Percentiles rank a stretch among this genome's conserved stretches.
These are phyloP conservation scores for Gracilaria vermiculophylla DNA, from an alignment of 23 red algal genomes.

Conservation along the genomic window DNA sequence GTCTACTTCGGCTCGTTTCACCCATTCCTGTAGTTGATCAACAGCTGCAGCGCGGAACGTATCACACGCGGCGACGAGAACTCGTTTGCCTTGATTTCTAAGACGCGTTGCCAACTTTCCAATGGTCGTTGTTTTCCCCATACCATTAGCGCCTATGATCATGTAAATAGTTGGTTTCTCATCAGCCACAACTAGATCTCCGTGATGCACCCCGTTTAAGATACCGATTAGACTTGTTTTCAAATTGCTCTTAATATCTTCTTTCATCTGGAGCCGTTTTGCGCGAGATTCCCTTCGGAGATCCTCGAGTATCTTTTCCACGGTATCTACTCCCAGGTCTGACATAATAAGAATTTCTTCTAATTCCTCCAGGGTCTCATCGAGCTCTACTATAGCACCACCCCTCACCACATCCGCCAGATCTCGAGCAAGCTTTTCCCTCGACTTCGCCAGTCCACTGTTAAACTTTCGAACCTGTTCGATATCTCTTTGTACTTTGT, in stretches of 20 bases:
- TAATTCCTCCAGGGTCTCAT: constrained; percentile 71
- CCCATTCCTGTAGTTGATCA: constrained; percentile 90
- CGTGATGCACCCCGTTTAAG: constrained; percentile 26
- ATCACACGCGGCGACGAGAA: constrained; percentile 88
- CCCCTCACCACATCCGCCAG: constrained; percentile 47
- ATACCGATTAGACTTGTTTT: constrained; percentile 70
- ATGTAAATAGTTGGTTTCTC: constrained; percentile 75
- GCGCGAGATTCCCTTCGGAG: constrained; percentile 46
- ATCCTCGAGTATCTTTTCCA: constrained; percentile 83
- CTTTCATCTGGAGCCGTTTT: constrained; percentile 54
- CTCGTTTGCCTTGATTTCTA: constrained; percentile 59
- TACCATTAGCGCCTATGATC: constrained; percentile 91
- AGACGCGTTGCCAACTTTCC: constrained; percentile 88
- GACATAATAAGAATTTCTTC: constrained; percentile 87
- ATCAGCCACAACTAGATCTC: constrained; percentile 1
- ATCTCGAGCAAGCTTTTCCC: constrained; percentile 84
- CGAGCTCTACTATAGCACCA: constrained; percentile 64
- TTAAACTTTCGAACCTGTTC: constrained; percentile 76
- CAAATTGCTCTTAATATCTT: constrained; percentile 60
- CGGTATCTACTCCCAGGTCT: constrained; percentile 83
- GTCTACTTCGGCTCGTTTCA: constrained; percentile 65
- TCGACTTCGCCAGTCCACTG: constrained; percentile 77
- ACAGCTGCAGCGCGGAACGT: constrained; percentile 96
- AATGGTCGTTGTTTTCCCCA: constrained; percentile 96
- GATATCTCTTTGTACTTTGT: constrained; percentile 73